Evolutionary conservation across 208 protist genomes (phyloP), one percentile per base, ranked within the genome.

Genomic region (Herpetomonas samuelpessoai): DNA sequence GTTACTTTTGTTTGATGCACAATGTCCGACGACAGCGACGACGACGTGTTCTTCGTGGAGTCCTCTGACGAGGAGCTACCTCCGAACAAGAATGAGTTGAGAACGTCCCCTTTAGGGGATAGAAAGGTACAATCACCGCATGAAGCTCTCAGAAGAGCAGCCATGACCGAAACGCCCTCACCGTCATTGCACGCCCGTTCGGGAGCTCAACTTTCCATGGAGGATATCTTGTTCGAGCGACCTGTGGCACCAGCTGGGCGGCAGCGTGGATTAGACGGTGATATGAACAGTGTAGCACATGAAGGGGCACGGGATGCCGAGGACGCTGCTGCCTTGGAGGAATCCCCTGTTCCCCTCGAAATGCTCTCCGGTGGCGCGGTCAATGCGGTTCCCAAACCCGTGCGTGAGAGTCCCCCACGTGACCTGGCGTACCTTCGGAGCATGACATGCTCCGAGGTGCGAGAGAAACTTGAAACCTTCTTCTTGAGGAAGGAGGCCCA

Each of bases 401-500:
- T 28, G 16, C 16, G 26, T 3, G 22, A 39, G 39, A 62, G 65
- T 16, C 53, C 57, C 25, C 57, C 68, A 3, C 66, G 35, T 39
- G 27, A 68, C 10, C 49, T 84, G 21, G 49, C 52, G 3, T 44
- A 65, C 39, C 65, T 92, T 51, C 63, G 68, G n/a, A 52, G 45
- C 30, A 88, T 91, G 83, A 88, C 81, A 6, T 81, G 67, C 19
- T 55, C 69, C 14, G 82, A 94, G 27, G 84, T 94, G n/a, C 72
- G 82, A 27, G 71, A 70, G 1, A 51, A 71, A 12, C 62, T 94
- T 27, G 75, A 85, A 60, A 64, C 60, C n/a, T 91, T 88, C 65
- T 94, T 88, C 50, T 30, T 51, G 0, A 39, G 27, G 1, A 89
- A 83, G 35, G 71, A 82, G 7, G 25, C 48, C 0, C 51, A 60